Percentiles rank a stretch among this genome's conserved stretches.
Conservation (phyloP, 2,329 filamentous ascomycete genomes). For the Rugonectria rugulosa region DNA sequence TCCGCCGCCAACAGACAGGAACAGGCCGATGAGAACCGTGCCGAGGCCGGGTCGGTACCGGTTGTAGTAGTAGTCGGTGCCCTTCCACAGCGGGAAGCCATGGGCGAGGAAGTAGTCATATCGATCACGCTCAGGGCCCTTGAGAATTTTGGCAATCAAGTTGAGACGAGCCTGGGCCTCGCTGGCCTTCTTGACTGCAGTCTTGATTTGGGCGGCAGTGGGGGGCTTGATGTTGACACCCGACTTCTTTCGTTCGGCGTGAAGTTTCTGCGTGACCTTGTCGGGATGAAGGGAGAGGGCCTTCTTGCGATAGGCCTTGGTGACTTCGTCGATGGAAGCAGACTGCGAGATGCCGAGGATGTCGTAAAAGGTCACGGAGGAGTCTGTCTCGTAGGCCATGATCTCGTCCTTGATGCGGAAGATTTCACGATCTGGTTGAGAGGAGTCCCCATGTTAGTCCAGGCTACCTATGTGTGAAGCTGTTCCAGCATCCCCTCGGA, state of each 20-base stretch:
- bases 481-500: no score
- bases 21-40: conserved; percentile 81
- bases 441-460: conserved; percentile 7
- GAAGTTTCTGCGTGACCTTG: conserved; percentile 88
- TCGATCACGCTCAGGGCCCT: conserved; percentile 79
- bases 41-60: conserved; percentile 91
- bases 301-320: conserved; percentile 92
- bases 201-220: conserved; percentile 75
- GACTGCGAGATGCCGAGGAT: conserved; percentile 79
- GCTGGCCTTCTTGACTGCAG: conserved; percentile 80
- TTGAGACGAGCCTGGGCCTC: conserved; percentile 85
- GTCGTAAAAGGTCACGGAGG: conserved; percentile 89
- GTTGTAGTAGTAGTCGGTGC: conserved; percentile 97
- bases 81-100: conserved; percentile 96
- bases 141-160: conserved; percentile 85
- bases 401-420: conserved; percentile 95
- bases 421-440: conserved; percentile 85
- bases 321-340: conserved; percentile 86
- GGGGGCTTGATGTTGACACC: conserved; percentile 75
- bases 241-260: conserved; percentile 68
- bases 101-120: conserved; percentile 95
- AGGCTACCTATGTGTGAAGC: not conserved
- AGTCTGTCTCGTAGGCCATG: conserved; percentile 75
- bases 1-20: conserved; percentile 82
- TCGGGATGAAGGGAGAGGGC: conserved; percentile 87